Percentiles rank a stretch among this genome's conserved stretches.
Evolutionary conservation across 495 filamentous ascomycete genomes (phyloP).

Genomic region (Xanthoparmelia taractica): DNA sequence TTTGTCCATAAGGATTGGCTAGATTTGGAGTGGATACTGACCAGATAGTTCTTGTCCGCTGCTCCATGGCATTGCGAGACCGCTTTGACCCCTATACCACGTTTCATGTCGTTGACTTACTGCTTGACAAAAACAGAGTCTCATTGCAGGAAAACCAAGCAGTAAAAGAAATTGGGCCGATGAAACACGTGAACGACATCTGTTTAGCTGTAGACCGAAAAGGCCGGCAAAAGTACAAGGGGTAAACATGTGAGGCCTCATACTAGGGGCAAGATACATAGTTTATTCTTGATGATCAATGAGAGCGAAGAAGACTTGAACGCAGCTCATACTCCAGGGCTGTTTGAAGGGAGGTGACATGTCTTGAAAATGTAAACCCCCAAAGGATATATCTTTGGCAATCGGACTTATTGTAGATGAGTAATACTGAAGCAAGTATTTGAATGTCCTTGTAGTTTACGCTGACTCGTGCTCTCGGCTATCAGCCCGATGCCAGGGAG

Average conservation of each 20-base stretch:
- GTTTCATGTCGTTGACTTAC: not conserved
- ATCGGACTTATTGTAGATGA: too few species aligned
- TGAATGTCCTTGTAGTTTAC: too few species aligned
- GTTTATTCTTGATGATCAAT: not conserved
- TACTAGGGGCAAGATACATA: not conserved
- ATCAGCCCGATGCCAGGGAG: too few species aligned
- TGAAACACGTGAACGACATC: not conserved
- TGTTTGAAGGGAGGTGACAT: too few species aligned
- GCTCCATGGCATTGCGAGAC: not conserved
- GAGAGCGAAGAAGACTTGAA: too few species aligned
- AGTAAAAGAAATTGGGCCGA: not conserved
- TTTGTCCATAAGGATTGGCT: not conserved
- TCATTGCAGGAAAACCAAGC: not conserved
- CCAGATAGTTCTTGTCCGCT: not conserved
- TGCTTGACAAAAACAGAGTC: not conserved
- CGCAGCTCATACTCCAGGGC: too few species aligned
- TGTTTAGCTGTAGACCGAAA: not conserved
- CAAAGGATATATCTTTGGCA: too few species aligned
- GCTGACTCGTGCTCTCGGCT: too few species aligned
- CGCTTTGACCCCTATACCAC: not conserved
- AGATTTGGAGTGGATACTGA: not conserved
- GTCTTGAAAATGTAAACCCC: too few species aligned
- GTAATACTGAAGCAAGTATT: too few species aligned
- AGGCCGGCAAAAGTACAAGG: not conserved
- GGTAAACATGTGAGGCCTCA: not conserved